phyloP scores from a whole-genome alignment of 106 monocot species.

The Acanthochlamys bracteata region DNA sequence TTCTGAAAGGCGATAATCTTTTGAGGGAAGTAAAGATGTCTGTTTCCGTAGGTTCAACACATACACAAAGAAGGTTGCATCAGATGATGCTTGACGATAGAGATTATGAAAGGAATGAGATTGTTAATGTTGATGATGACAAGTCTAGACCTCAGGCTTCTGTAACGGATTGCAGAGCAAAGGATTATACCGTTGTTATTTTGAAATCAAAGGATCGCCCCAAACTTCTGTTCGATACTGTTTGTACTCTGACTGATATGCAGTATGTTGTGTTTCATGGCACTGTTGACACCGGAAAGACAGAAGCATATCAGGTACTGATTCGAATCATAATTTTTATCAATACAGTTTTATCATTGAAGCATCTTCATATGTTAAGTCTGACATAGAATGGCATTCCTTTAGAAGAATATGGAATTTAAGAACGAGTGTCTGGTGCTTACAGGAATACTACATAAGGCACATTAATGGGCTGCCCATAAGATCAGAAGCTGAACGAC shows the following conservation, averaged over 20 bases:
- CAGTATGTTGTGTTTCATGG: conserved; percentile 64
- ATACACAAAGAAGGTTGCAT: conserved; percentile 39
- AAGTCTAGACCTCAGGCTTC: conserved; percentile 19
- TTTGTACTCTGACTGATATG: conserved; percentile 58
- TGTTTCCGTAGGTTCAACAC: conserved; percentile 14
- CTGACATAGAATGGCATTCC: too few relatives aligned
- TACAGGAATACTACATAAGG: conserved; percentile 45
- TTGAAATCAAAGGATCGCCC: conserved; percentile 53
- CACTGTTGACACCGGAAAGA: conserved; percentile 19
- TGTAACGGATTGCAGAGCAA: conserved; percentile 37
- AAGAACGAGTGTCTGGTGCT: background rate
- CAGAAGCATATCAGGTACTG: conserved; percentile 41
- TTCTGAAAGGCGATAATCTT: conserved; percentile 19
- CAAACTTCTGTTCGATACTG: conserved; percentile 61
- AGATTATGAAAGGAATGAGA: conserved; percentile 17
- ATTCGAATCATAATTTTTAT: background rate
- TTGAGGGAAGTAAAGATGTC: conserved; percentile 11
- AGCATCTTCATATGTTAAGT: background rate
- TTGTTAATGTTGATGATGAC: background rate
- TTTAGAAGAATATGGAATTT: background rate
- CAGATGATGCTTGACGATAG: conserved; percentile 42
- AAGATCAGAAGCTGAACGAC: conserved; percentile 30
- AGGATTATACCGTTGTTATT: conserved; percentile 43
- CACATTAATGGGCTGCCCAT: conserved; percentile 30
- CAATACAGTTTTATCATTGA: background rate